Evolutionary conservation across 257 asterid genomes (phyloP).

Genomic region (Verbena officinalis): DNA sequence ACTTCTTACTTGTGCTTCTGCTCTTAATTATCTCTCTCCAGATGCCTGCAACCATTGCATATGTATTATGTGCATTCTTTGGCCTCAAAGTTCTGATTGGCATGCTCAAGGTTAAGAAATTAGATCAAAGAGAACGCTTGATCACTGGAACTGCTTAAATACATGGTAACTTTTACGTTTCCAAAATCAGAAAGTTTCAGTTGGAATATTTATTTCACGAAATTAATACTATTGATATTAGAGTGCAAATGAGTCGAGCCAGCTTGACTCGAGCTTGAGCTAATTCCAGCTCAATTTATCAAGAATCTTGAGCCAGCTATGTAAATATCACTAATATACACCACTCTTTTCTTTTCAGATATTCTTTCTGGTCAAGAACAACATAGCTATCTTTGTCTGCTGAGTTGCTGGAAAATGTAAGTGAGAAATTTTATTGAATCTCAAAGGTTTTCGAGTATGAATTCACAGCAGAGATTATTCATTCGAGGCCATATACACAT

Average conservation of each 20-base stretch:
- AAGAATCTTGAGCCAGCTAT: no score
- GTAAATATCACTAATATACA: no score
- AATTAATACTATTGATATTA: no score
- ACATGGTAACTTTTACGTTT: conserved; percentile 32
- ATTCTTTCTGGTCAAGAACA: no score
- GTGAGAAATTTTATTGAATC: background rate
- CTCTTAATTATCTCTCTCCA: conserved; percentile 29
- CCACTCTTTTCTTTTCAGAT: no score
- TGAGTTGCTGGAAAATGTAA: no score
- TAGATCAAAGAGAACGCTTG: conserved; percentile 82
- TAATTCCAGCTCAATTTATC: no score
- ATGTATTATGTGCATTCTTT: conserved; percentile 63
- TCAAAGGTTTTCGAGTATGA: background rate
- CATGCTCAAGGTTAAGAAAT: conserved; percentile 68
- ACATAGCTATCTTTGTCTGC: no score
- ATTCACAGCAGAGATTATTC: conserved; percentile 9
- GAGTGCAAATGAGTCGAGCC: no score
- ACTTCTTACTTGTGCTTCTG: background rate
- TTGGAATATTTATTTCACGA: no score
- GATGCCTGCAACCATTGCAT: conserved; percentile 80
- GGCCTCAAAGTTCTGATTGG: conserved; percentile 83
- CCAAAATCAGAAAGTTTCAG: no score
- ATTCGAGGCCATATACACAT: background rate
- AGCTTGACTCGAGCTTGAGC: no score
- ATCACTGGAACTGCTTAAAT: conserved; percentile 87